Evolutionary conservation across 352 stramenopile species (phyloP).

Genomic region (Phytophthora sp.): DNA sequence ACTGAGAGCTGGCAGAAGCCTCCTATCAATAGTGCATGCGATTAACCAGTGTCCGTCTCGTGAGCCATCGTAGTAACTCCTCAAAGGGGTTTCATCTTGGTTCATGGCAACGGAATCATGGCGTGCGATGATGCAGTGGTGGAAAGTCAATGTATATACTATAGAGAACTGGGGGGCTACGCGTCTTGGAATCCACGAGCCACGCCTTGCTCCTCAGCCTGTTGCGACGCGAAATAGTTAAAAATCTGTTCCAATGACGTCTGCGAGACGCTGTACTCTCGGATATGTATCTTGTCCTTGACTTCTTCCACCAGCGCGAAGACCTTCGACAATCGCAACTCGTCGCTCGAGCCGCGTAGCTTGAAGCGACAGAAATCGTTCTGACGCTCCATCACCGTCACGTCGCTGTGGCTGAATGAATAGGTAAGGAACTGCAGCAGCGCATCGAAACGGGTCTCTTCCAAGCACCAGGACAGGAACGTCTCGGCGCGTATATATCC

Average conservation of each 20-base stretch:
- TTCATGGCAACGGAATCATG: neutral
- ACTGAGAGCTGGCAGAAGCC: conserved; percentile 6
- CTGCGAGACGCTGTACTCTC: conserved; percentile 90
- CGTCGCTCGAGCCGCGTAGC: conserved; percentile 57
- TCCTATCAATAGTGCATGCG: conserved; percentile 34
- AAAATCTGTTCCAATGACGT: conserved; percentile 93
- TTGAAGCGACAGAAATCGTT: conserved; percentile 70
- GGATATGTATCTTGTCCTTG: conserved; percentile 65
- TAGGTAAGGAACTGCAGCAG: conserved; percentile 42
- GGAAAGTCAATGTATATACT: too few relatives aligned
- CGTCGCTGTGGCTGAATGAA: conserved; percentile 40
- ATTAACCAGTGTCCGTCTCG: neutral
- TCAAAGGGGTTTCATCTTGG: conserved; percentile 17
- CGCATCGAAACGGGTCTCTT: conserved; percentile 58
- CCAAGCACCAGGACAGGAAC: conserved; percentile 73
- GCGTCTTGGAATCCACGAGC: conserved; percentile 44
- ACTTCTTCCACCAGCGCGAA: conserved; percentile 76
- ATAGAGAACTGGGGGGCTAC: neutral
- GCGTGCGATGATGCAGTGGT: too few relatives aligned
- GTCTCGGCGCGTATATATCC: conserved; percentile 47
- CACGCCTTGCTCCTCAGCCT: conserved; percentile 53
- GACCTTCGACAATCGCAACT: conserved; percentile 65
- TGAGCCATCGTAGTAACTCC: conserved; percentile 7
- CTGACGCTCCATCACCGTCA: conserved; percentile 61
- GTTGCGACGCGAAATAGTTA: conserved; percentile 84